Evolutionary conservation across 75 land plant species (phyloP).

Genomic region (Sequoia sempervirens): DNA sequence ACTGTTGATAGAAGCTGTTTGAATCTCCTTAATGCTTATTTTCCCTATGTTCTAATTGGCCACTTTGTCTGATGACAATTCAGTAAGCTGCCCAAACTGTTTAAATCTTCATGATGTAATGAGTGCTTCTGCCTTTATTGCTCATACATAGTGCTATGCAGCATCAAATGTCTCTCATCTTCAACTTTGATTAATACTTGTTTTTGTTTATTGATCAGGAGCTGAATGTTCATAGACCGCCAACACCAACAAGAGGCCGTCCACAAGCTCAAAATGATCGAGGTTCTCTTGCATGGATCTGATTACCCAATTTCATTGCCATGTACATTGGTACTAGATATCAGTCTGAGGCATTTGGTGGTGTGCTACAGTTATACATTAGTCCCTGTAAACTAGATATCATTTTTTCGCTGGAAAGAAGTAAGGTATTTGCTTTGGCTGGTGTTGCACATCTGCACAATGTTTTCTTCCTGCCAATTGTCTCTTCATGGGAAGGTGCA

Average conservation of each 20-base stretch:
- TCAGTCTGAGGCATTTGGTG: too few species aligned
- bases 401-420: too few species aligned
- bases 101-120: not conserved
- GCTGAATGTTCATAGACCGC: conserved; percentile 50
- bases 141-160: not conserved
- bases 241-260: conserved; percentile 30
- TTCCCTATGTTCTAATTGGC: not conserved
- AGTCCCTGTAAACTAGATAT: too few species aligned
- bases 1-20: not conserved
- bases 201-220: conserved; percentile 16
- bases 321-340: too few species aligned
- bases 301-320: too few species aligned
- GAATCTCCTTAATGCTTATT: not conserved
- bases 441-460: not conserved
- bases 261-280: too few species aligned
- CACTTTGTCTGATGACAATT: not conserved
- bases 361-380: not conserved
- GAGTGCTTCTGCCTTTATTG: not conserved
- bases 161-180: not conserved
- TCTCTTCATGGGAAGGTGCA: not conserved
- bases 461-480: not conserved
- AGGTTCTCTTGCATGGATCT: conserved; percentile 28
- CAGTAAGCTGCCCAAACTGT: not conserved
- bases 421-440: too few species aligned
- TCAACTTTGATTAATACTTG: conserved; percentile 5